Base-by-base conservation (phyloP, 768 basidiomycete genomes). In the Cystofilobasidium macerans region DNA sequence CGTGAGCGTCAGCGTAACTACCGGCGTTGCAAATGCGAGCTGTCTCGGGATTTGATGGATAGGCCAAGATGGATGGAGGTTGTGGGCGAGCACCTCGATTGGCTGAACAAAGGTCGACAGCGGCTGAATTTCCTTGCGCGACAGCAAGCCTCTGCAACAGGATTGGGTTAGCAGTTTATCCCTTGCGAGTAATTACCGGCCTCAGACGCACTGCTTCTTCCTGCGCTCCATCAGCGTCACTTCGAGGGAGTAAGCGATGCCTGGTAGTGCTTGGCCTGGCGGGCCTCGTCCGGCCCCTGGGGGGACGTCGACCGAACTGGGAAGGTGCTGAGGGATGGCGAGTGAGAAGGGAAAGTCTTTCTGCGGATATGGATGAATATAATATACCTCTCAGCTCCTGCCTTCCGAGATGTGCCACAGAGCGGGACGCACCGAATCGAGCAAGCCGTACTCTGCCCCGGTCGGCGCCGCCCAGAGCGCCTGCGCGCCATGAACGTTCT, bases 121-220 rank as follows among this genome's bases (percentile, higher is more conserved):
- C 1, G 64, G 64, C 18, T 43, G 42, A 5, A 22, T 38, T 57
- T 65, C 64, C 36, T 65, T 65, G 11, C 64, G 28, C n/a, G n/a
- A n/a, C 54, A 65, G 33, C 13, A 65, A 47, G 0, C 64, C 64
- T 40, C 64, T 65, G 54, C 20, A 2, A 32, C 1, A 45, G 22
- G n/a, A n/a, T n/a, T 8, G 42, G 9, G 42, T 4, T 3, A 18
- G 45, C 16, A 5, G n/a, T 6, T 47, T n/a, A 22, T 6, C 22
- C 45, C 20, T 48, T 11, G n/a, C n/a, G n/a, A n/a, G n/a, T n/a
- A n/a, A n/a, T n/a, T n/a, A n/a, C n/a, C n/a, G 38, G 16, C 16
- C 8, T 43, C 28, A 32, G 33, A 45, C 62, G 48, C 56, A 65
- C 64, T 65, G 58, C 57, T 65, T 65, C 57, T 65, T 65, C 1